phyloP scores from a whole-genome alignment of 225 moss, liverwort and hornwort species.

The Pseudoscleropodium purum region DNA sequence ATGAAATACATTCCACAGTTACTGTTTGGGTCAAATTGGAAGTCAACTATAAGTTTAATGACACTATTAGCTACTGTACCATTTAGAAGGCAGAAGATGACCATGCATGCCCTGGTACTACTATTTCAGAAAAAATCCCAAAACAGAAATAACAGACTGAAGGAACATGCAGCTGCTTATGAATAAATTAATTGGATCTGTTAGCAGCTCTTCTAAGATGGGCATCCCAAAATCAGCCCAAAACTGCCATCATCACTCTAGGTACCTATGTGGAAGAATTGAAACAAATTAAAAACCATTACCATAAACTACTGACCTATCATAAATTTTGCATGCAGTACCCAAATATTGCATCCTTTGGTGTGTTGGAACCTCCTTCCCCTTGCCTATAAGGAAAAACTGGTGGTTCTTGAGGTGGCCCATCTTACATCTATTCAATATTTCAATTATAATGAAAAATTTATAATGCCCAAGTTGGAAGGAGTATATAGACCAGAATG shows the following conservation, averaged over 20 bases:
- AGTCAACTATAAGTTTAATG: background rate
- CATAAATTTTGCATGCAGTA: too few species aligned
- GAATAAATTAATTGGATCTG: background rate
- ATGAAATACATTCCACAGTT: background rate
- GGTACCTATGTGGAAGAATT: background rate
- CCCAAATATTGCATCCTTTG: background rate
- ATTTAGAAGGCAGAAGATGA: background rate
- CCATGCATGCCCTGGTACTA: background rate
- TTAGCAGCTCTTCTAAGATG: background rate
- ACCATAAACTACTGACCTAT: fast-evolving
- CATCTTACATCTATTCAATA: background rate
- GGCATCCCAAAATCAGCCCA: background rate
- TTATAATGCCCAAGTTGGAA: background rate
- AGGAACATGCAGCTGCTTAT: background rate
- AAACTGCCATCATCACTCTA: background rate
- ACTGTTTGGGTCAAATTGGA: too few species aligned
- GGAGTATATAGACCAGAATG: background rate
- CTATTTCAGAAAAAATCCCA: background rate
- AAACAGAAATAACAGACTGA: background rate
- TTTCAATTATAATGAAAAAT: too few species aligned
- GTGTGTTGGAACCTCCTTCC: background rate
- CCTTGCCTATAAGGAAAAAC: background rate
- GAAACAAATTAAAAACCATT: fast-evolving
- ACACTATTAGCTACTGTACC: background rate
- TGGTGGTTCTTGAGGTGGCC: background rate